Percentiles rank a stretch among this genome's conserved stretches.
These are phyloP conservation scores for Capsicum chinense DNA, from an alignment of 257 asterid genomes.

Conservation along the genomic window DNA sequence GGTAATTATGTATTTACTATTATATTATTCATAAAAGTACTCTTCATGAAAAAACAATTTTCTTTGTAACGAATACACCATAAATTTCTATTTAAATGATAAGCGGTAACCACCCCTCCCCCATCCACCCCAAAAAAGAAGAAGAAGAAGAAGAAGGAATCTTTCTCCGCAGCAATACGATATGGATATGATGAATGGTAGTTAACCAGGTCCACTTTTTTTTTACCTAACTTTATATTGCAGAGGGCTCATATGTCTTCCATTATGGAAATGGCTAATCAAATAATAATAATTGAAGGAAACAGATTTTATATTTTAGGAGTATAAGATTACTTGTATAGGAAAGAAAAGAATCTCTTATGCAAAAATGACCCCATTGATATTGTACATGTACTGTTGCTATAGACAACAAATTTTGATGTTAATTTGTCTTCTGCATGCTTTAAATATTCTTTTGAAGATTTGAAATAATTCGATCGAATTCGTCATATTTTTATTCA, in stretches of 20 bases:
- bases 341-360: slow-evolving; percentile 15
- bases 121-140: too few relatives aligned
- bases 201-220: not conserved
- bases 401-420: not conserved
- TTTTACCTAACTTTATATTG: not conserved
- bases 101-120: too few relatives aligned
- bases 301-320: not conserved
- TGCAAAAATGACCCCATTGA: not conserved
- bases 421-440: not conserved
- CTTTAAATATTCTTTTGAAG: not conserved
- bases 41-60: too few relatives aligned
- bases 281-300: not conserved
- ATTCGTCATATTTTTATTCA: not conserved
- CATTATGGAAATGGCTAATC: not conserved
- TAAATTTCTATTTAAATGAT: too few relatives aligned
- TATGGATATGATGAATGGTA: not conserved
- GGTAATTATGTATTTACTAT: too few relatives aligned
- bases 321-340: not conserved
- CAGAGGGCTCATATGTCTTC: not conserved
- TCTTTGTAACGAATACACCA: too few relatives aligned
- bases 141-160: not conserved
- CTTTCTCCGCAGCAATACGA: not conserved
- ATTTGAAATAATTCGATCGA: not conserved
- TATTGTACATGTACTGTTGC: not conserved
- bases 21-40: too few relatives aligned